These are phyloP conservation scores for Tetrahymena thermophila DNA, from an alignment of 73 alveolate species.

Conservation along the genomic window DNA sequence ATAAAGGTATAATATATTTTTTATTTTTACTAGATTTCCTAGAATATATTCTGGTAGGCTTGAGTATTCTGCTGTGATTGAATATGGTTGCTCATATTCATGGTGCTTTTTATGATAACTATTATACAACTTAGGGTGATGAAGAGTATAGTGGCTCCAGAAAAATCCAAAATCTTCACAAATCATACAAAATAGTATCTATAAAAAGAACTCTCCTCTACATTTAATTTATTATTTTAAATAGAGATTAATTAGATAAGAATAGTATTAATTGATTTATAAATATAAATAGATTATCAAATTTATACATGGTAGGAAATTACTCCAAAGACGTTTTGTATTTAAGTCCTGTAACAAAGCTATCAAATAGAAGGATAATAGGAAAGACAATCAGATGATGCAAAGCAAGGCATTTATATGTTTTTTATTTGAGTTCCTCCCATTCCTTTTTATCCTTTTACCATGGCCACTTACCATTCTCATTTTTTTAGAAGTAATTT, in stretches of 20 bases:
- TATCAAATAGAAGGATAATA: neutral
- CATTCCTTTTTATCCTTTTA: neutral
- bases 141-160: slow-evolving; percentile 60
- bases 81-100: slow-evolving; percentile 52
- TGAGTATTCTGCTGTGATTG: slow-evolving; percentile 68
- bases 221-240: neutral
- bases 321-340: neutral
- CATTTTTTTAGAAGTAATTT: neutral
- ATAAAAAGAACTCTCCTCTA: neutral
- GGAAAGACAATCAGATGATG: neutral
- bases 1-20: too few relatives aligned
- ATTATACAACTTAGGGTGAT: slow-evolving; percentile 45
- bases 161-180: slow-evolving; percentile 61
- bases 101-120: slow-evolving; percentile 62
- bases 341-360: neutral
- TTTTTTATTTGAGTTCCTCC: neutral
- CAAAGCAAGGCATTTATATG: neutral
- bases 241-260: neutral
- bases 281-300: neutral
- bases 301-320: neutral
- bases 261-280: neutral
- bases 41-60: slow-evolving; percentile 47
- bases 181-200: slow-evolving; percentile 51
- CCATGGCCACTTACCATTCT: neutral
- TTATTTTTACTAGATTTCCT: neutral